phyloP scores from a whole-genome alignment of 2,329 filamentous ascomycete genomes.

The Colletotrichum liriopes region DNA sequence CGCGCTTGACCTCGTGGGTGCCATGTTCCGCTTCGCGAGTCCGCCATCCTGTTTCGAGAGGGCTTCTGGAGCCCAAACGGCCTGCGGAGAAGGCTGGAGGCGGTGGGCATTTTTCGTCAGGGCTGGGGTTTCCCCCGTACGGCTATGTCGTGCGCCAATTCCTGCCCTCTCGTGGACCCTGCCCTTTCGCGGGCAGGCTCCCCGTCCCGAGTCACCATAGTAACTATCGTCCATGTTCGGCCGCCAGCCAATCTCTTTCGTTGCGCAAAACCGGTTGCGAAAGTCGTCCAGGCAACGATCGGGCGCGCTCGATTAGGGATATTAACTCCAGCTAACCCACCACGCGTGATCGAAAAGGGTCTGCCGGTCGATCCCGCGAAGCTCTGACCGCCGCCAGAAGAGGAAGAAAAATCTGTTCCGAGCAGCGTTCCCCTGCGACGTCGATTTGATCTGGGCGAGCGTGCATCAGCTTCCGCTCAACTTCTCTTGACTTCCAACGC shows the following conservation, averaged over 20 bases:
- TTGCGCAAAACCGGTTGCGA: conserved; percentile 21
- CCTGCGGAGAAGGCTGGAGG: conserved; percentile 4
- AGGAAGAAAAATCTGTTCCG: background rate
- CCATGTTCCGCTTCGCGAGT: conserved; percentile 5
- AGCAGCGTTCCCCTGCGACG: background rate
- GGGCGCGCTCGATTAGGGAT: conserved; percentile 3
- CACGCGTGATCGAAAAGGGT: conserved; percentile 2
- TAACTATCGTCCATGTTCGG: conserved; percentile 5
- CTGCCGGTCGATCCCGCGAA: conserved; percentile 12
- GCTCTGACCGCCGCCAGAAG: background rate
- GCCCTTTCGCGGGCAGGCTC: background rate
- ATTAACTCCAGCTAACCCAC: conserved; percentile 20
- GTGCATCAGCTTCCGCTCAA: background rate
- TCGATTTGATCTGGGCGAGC: background rate
- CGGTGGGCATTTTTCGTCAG: background rate
- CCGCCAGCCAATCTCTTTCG: conserved; percentile 26
- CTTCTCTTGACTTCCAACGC: background rate
- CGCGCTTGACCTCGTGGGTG: background rate
- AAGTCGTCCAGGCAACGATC: conserved; percentile 27
- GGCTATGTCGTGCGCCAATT: conserved; percentile 11
- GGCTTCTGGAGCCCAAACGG: conserved; percentile 5
- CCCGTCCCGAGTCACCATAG: conserved; percentile 13
- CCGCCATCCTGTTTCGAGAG: conserved; percentile 22
- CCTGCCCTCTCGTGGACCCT: conserved; percentile 16
- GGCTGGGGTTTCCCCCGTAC: conserved; percentile 9